Conservation (phyloP, 2,329 filamentous ascomycete genomes). For the Chaetomiaceae sp. region DNA sequence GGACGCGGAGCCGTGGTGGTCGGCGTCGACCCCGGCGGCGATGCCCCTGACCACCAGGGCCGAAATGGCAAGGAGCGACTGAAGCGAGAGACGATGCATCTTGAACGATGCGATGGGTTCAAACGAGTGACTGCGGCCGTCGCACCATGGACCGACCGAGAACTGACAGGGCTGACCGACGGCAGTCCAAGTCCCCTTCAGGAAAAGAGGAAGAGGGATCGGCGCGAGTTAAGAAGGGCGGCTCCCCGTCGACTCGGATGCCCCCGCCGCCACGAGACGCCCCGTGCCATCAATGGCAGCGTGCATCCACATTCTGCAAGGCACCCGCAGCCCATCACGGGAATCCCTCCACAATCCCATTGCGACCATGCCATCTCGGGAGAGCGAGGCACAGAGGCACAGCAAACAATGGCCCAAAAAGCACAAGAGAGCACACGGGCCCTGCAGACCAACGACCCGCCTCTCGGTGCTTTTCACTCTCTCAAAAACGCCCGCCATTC, state of each 20-base stretch:
- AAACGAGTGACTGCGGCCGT: conserved; percentile 19
- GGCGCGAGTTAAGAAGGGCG: not conserved
- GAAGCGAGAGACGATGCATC: conserved; percentile 25
- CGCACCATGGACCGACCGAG: conserved; percentile 11
- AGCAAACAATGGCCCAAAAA: too few species aligned
- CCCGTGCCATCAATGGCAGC: too few species aligned
- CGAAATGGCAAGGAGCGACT: conserved; percentile 22
- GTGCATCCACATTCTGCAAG: not conserved
- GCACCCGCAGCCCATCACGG: not conserved
- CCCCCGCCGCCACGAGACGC: not conserved
- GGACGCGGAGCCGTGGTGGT: not conserved
- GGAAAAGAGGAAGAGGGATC: conserved; percentile 6
- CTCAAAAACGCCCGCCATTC: not conserved
- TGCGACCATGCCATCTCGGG: not conserved
- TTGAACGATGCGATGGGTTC: conserved; percentile 10
- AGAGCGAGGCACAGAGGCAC: too few species aligned
- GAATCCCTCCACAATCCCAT: not conserved
- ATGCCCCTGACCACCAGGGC: conserved; percentile 18
- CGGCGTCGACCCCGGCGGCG: conserved; percentile 4
- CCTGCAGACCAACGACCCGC: conserved; percentile 5
- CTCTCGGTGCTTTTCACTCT: not conserved
- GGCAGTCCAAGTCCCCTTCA: not conserved
- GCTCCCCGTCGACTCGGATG: not conserved
- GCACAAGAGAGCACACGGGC: not conserved
- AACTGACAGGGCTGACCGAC: not conserved